Percentiles rank a stretch among this genome's conserved stretches.
These are phyloP conservation scores for Oryza rufipogon DNA, from an alignment of 176 grass and related monocot genomes.

Conservation along the genomic window DNA sequence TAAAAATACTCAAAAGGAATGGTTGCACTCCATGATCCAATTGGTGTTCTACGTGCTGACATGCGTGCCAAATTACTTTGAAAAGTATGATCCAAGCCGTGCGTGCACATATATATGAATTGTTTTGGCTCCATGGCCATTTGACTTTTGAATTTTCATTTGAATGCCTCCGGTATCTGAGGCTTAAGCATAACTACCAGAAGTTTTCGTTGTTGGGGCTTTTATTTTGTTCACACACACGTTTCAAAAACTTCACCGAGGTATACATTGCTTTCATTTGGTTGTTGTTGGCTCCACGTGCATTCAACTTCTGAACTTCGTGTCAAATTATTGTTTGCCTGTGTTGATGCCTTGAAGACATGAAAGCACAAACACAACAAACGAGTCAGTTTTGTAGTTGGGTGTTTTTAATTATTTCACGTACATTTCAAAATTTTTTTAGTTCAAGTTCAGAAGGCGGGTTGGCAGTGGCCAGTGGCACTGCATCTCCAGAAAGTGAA, in stretches of 20 bases:
- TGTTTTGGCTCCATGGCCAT: background rate
- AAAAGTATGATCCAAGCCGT: background rate
- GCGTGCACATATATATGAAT: background rate
- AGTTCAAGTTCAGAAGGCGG: constrained; percentile 25
- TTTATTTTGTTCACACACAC: background rate
- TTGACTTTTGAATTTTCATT: constrained; percentile 22
- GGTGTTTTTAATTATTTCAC: background rate
- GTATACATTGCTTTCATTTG: background rate
- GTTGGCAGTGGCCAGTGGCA: background rate
- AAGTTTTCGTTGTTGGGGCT: background rate
- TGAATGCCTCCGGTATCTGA: background rate
- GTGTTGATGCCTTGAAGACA: background rate
- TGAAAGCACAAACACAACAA: background rate
- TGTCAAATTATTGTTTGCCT: constrained; percentile 6
- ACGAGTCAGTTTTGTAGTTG: constrained; percentile 23
- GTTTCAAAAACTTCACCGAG: background rate
- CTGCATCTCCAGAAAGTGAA: background rate
- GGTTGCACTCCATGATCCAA: background rate
- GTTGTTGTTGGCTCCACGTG: constrained; percentile 8
- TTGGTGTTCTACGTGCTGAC: background rate
- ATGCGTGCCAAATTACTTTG: background rate
- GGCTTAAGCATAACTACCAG: background rate
- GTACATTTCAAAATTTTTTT: background rate
- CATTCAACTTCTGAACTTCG: constrained; percentile 29
- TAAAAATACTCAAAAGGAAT: background rate